These are phyloP conservation scores for Cyclospora cayetanensis DNA, from an alignment of 169 alveolate species.

Conservation along the genomic window DNA sequence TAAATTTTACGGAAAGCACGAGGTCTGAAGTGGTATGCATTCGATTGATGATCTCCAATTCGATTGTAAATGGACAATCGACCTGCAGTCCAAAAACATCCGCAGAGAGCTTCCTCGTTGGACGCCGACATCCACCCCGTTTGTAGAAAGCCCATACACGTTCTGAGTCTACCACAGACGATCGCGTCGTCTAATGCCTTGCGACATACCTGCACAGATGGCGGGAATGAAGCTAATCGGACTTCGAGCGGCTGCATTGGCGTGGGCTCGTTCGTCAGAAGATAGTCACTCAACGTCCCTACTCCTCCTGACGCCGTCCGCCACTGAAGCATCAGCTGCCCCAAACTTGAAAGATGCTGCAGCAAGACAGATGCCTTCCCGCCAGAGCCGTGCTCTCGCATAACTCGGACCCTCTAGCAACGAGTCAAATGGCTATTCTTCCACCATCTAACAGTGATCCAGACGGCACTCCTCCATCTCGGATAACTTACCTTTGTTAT, in stretches of 20 bases:
- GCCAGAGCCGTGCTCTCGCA: background rate
- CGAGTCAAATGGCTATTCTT: background rate
- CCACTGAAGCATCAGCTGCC: constrained; percentile 70
- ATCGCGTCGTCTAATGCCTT: too few species aligned
- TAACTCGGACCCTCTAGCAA: background rate
- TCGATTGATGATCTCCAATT: constrained; percentile 59
- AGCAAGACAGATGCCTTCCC: background rate
- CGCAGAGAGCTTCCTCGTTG: background rate
- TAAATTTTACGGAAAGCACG: constrained; percentile 4
- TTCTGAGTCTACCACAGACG: background rate
- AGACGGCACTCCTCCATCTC: background rate
- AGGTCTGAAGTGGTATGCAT: constrained; percentile 21
- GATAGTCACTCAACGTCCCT: constrained; percentile 53
- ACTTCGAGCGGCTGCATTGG: constrained; percentile 55
- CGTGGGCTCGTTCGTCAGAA: constrained; percentile 10
- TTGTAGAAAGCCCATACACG: background rate
- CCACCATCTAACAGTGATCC: background rate
- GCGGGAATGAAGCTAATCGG: constrained; percentile 51
- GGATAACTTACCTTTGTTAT: background rate
- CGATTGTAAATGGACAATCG: constrained; percentile 60
- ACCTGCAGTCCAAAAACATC: constrained; percentile 29
- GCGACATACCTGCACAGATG: constrained; percentile 67
- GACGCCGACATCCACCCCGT: background rate
- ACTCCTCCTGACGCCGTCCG: constrained; percentile 70
- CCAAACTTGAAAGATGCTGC: constrained; percentile 63